Conservation (phyloP, 257 asterid genomes). For the Perilla frutescens region DNA sequence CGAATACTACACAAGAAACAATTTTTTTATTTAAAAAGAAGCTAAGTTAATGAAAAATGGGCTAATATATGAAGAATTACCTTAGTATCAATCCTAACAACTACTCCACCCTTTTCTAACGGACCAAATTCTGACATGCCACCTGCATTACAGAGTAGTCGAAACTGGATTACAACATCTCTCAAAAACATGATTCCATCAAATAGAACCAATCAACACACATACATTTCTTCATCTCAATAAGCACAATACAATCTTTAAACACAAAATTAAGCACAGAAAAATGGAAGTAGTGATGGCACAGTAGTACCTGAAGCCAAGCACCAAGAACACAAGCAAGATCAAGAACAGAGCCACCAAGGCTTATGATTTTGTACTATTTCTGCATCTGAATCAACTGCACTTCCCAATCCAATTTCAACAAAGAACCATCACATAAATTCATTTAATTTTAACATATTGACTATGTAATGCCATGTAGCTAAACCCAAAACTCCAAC, state of each 20-base stretch:
- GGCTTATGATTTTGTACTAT: conserved; percentile 68
- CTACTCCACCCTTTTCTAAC: conserved; percentile 66
- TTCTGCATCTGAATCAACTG: conserved; percentile 73
- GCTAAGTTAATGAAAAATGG: too few relatives aligned
- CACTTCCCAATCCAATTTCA: too few relatives aligned
- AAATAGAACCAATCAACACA: neutral
- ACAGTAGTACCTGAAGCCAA: conserved; percentile 82
- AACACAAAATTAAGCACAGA: neutral
- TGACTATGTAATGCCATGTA: too few relatives aligned
- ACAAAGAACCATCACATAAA: too few relatives aligned
- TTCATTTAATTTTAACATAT: too few relatives aligned
- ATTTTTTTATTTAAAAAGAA: too few relatives aligned
- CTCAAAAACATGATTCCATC: neutral
- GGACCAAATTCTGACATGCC: conserved; percentile 86
- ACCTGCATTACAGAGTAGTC: too few relatives aligned
- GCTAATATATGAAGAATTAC: conserved; percentile 34
- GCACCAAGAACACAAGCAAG: conserved; percentile 99
- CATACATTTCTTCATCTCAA: neutral
- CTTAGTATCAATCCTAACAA: conserved; percentile 83
- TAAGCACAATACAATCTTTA: neutral
- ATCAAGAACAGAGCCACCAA: conserved; percentile 82
- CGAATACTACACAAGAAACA: neutral
- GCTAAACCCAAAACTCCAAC: too few relatives aligned
- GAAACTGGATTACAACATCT: neutral
- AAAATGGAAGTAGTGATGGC: neutral